Base-by-base conservation (phyloP, 1,284 basidiomycete genomes). In the Pseudozyma tsukubaensis region DNA sequence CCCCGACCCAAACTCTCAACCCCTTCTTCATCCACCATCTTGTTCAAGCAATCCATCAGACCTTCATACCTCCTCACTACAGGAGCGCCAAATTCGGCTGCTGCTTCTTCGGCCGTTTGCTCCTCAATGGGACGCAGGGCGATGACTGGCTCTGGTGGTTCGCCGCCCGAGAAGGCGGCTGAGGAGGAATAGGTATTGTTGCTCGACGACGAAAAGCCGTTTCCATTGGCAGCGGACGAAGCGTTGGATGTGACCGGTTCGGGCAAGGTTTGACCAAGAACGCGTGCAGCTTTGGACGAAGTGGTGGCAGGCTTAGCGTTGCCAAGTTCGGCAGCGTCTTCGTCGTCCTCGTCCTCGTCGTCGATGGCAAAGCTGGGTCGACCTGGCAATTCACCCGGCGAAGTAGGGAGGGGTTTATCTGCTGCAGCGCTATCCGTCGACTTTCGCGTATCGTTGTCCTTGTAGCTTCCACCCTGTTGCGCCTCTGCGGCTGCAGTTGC, bases 1-100 rank as follows among this genome's bases (percentile, higher is more conserved):
- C 82, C 82, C 39, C 82, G 70, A 29, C 73, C 70, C 16, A 83
- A 64, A 60, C 79, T 78, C 71, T 84, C 82, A 39, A 77, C 40
- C 4, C 82, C 82, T 29, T 84, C 82, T 54, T 84, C 82, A 16
- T 81, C 80, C 24, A 76, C 68, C 76, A 84, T 79, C 69, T 83
- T 81, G 58, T 72, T 78, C n/a, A 79, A 52, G 58, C 81, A 83
- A 59, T 84, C 82, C 34, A 72, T 53, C 24, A 82, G 42, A 8
- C 81, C 79, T 9, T 58, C 60, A 59, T 84, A 84, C 18, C 79
- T 66, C 59, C 72, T 67, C 3, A 84, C 82, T 3, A 78, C 75
- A 9, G 81, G 60, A 2, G 82, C 79, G 39, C 80, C 82, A 52
- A 82, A 83, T 29, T 77, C 79, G 11, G 79, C 72, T 6, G 72